Evolutionary conservation across 2,329 filamentous ascomycete genomes (phyloP), one percentile per base, ranked within the genome.

Genomic region (Exophiala sideris): DNA sequence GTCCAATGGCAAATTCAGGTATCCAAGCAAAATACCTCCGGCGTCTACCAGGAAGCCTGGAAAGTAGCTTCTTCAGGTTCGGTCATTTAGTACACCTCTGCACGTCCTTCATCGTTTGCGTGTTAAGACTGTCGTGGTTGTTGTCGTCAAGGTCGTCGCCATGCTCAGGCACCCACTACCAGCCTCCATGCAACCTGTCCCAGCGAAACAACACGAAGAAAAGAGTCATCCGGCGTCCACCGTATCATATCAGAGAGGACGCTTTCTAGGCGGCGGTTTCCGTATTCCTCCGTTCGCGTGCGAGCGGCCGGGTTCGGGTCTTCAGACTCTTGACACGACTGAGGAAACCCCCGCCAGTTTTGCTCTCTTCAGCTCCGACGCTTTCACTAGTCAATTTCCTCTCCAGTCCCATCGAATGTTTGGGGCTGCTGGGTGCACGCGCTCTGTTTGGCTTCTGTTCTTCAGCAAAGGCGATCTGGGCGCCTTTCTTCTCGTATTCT

Each of bases 311-410:
- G 64, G 82, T 78, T 60, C 85, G 79, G 32, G 83, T 83, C 47
- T 89, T 91, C 71, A 94, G 73, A 71, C 86, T 90, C 79, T 89
- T 91, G 75, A 94, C 89, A 50, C 89, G 82, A 48, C 82, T 88
- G 58, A 95, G 69, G 58, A 95, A 85, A 1, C 88, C 87, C 44
- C 81, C 80, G 41, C 72, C 68, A 62, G 69, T 67, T 60, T 70
- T 71, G 36, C 73, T 76, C 54, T 76, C 75, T 52, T 70, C 71
- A 60, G 69, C 69, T 52, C 59, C 62, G 42, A 50, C 33, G 61
- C 60, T 66, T 57, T 88, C 86, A 12, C 79, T 75, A 3, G 87
- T 90, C 2, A 78, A 70, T 62, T 85, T 81, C 62, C 87, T 80
- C 71, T 89, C 86, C 5, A 89, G 72, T 14, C 48, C 53, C 5